Base-by-base conservation (phyloP, 169 alveolate species). In the Eimeria maxima region DNA sequence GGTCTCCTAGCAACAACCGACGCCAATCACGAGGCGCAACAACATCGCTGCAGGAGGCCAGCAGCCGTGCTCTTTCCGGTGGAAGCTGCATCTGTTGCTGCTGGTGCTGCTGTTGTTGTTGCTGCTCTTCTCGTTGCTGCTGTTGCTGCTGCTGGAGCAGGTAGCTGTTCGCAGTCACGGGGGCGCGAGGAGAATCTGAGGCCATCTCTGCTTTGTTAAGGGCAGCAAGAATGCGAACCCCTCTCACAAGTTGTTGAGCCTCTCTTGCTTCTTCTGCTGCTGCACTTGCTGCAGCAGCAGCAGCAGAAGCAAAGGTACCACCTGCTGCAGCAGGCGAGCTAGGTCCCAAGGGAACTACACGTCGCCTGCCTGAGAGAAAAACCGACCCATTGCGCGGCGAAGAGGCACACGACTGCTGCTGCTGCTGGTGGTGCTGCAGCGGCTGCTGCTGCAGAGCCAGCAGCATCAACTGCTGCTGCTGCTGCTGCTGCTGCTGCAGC, bases 241-340 rank as follows among this genome's bases (percentile, higher is more conserved):
- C 55, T 55, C 87, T 74, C 8, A 29, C 87, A 24, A 74, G 55
- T 55, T 74, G 87, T 55, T 20, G 47, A 3, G 87, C 87, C 87
- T 74, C 87, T 10, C 67, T 42, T 22, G 84, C 78, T 80, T 47
- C 87, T 86, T 57, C 88, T 86, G 96, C 88, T 76, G 57, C 87
- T 92, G 96, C 91, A 45, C 38, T 73, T 80, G 86, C 78, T 76
- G 96, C 92, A 57, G 86, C 84, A 50, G 91, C 73, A 55, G 65
- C 89, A 42, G 89, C 84, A n/a, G 53, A 33, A 33, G 38, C 38
- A 33, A 33, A 33, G 38, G 2, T 33, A 33, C 38, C 38, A 33
- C 38, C 38, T 33, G 81, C 81, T 24, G 81, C 22, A 74, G 87
- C 87, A 38, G 87, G 87, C 11, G 87, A 74, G 24, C 42, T 74